Conservation (phyloP, 2,329 filamentous ascomycete genomes). For the Hypoxylon rubiginosum region DNA sequence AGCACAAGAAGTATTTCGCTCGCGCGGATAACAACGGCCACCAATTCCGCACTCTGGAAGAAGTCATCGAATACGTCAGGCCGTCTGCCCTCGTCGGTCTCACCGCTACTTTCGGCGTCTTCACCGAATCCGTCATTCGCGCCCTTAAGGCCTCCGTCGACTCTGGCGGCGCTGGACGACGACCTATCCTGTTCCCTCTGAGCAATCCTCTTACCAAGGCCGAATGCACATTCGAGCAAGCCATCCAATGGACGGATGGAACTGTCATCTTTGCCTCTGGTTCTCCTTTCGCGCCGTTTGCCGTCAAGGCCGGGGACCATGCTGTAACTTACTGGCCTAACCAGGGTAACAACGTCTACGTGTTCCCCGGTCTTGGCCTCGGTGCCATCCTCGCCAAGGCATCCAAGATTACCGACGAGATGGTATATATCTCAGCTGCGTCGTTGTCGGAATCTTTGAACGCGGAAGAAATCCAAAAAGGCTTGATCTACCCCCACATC, state of each 20-base stretch:
- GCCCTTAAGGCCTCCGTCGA: constrained; percentile 75
- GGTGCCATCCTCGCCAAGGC: constrained; percentile 93
- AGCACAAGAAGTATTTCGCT: constrained; percentile 85
- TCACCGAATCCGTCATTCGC: constrained; percentile 87
- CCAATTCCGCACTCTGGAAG: constrained; percentile 84
- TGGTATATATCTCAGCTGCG: constrained; percentile 95
- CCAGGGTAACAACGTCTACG: constrained; percentile 90
- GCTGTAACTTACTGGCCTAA: constrained; percentile 79
- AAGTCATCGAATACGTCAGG: constrained; percentile 94
- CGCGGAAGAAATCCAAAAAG: constrained; percentile 82
- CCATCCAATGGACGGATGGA: constrained; percentile 90
- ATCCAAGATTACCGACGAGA: constrained; percentile 87
- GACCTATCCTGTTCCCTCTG: constrained; percentile 94
- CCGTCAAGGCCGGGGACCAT: constrained; percentile 71
- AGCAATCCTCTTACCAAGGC: constrained; percentile 97
- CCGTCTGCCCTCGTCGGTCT: constrained; percentile 95
- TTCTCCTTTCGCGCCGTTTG: constrained; percentile 86
- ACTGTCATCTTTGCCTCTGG: constrained; percentile 94
- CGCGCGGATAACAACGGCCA: constrained; percentile 74
- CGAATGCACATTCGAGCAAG: constrained; percentile 97
- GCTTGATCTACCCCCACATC: constrained; percentile 91
- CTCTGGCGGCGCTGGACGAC: constrained; percentile 75
- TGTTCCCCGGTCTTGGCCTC: constrained; percentile 96
- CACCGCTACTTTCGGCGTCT: constrained; percentile 93
- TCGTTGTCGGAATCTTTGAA: constrained; percentile 84